Base-by-base conservation (phyloP, 2,329 filamentous ascomycete species). In the Xylariaceae sp. region DNA sequence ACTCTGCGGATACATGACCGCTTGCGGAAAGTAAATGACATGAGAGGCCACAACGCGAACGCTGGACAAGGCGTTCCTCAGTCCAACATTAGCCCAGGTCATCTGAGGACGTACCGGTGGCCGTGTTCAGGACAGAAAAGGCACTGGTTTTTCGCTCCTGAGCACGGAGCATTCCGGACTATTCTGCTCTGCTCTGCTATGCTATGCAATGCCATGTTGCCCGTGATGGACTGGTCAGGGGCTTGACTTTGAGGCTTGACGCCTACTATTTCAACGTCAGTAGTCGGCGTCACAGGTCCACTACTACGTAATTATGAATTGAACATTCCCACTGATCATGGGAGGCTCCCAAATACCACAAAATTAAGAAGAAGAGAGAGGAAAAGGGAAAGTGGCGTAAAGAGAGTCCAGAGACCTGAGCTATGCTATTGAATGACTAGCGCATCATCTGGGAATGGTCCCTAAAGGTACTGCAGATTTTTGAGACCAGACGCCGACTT, bases 21-120 rank as follows among this genome's bases (percentile, higher is more conserved):
- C 62, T 59, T 69, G 61, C 67, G 65, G 66, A 67, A 66, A 55
- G 52, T 39, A 49, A 57, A 61, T 53, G 52, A 36, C 5, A 20
- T 23, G 50, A 30, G 60, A 44, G 57, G 26, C 32, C 52, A 41
- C 42, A 52, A 37, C 37, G 47, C 27, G 42, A 46, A 50, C 32
- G 50, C 47, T 55, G 37, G 40, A 58, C 50, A 59, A 50, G 46
- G 45, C 36, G 57, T 56, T 42, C 53, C 39, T 33, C 40, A 27
- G 40, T 42, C 26, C 33, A 20, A 23, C 23, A 37, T 26, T 56
- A 57, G 53, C 54, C 57, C 62, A 62, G 47, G 33, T 57, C 50
- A 61, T 56, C 48, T 59, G 57, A 57, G 52, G 56, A 60, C 42
- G 37, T 46, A 52, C 48, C 39, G 41, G 48, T 59, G 50, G 53